Conservation (phyloP, 345 rosid species). For the Aquilaria malaccensis region DNA sequence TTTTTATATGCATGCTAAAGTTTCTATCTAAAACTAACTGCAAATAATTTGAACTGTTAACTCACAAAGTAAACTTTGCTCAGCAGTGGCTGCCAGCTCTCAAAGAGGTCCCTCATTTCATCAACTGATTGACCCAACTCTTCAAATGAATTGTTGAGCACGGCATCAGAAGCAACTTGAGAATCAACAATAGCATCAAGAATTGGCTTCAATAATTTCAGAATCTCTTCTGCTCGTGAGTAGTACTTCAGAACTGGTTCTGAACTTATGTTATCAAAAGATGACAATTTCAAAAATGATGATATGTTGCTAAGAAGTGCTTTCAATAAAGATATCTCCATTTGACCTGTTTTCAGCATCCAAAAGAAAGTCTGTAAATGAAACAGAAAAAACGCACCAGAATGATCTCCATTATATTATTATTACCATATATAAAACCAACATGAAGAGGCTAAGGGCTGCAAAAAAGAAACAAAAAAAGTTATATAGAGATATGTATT, state of each 20-base stretch:
- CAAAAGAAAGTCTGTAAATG: slow-evolving; percentile 8
- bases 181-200: slow-evolving; percentile 51
- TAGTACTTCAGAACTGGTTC: slow-evolving; percentile 66
- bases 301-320: slow-evolving; percentile 56
- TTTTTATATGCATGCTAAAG: background rate
- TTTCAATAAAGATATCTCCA: slow-evolving; percentile 72
- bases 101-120: slow-evolving; percentile 58
- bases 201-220: slow-evolving; percentile 72
- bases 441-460: no score
- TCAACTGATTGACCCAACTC: slow-evolving; percentile 64
- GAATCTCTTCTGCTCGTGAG: slow-evolving; percentile 65
- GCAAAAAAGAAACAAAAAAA: no score
- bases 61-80: slow-evolving; percentile 91
- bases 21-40: slow-evolving; percentile 6
- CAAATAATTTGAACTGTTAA: slow-evolving; percentile 8
- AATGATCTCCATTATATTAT: slow-evolving; percentile 2
- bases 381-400: background rate
- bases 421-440: no score
- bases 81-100: slow-evolving; percentile 62
- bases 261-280: slow-evolving; percentile 41
- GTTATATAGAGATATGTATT: no score
- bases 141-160: slow-evolving; percentile 44
- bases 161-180: slow-evolving; percentile 52
- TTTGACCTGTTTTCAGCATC: slow-evolving; percentile 41
- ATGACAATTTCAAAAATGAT: slow-evolving; percentile 55